Evolutionary conservation across 1,284 basidiomycete genomes (phyloP).

Genomic region (Bothia castanella): DNA sequence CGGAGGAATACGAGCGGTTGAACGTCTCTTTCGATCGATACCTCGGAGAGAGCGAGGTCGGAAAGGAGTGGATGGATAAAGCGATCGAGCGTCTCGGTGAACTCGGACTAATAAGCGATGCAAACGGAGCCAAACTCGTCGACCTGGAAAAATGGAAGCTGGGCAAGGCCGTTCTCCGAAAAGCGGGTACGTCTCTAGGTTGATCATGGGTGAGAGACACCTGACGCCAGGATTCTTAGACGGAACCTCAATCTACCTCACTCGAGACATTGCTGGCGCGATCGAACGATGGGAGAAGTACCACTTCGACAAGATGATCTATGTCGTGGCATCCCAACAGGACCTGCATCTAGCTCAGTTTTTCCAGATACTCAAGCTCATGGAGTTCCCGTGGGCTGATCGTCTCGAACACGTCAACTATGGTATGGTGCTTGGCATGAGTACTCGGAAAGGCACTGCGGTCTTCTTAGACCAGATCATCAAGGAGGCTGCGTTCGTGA

Average conservation of each 20-base stretch:
- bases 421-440: slow-evolving; percentile 93
- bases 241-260: slow-evolving; percentile 96
- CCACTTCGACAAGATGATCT: slow-evolving; percentile 98
- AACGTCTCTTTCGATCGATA: slow-evolving; percentile 95
- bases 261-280: slow-evolving; percentile 95
- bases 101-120: slow-evolving; percentile 58
- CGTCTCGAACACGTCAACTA: slow-evolving; percentile 89
- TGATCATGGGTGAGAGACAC: neutral
- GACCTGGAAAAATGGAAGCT: slow-evolving; percentile 88
- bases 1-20: slow-evolving; percentile 84
- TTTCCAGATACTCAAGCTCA: slow-evolving; percentile 91
- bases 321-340: slow-evolving; percentile 94
- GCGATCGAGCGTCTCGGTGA: slow-evolving; percentile 62
- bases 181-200: slow-evolving; percentile 56
- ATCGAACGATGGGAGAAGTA: slow-evolving; percentile 91
- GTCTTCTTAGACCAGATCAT: slow-evolving; percentile 97
- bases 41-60: slow-evolving; percentile 89
- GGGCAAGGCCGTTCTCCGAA: slow-evolving; percentile 86
- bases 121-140: slow-evolving; percentile 73
- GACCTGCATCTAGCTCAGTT: slow-evolving; percentile 91
- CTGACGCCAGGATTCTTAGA: slow-evolving; percentile 46
- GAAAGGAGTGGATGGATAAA: slow-evolving; percentile 71
- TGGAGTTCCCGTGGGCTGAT: slow-evolving; percentile 86
- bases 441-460: slow-evolving; percentile 93
- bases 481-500: slow-evolving; percentile 83